Percentiles rank a stretch among this genome's conserved stretches.
Evolutionary conservation across 257 asterid genomes (phyloP).

Genomic region (Penstemon eatonii): DNA sequence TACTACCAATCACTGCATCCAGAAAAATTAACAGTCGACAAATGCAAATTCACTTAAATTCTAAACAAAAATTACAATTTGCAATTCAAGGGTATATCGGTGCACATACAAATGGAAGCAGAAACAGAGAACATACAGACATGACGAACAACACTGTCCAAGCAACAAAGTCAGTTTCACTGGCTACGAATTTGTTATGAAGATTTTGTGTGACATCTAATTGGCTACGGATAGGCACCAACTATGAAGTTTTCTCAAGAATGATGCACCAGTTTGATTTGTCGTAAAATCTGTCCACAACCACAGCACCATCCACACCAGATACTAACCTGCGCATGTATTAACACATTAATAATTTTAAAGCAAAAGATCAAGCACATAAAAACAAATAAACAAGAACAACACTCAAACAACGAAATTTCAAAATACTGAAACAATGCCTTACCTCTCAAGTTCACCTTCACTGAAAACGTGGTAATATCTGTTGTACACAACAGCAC

Average conservation of each 20-base stretch:
- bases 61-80: too few relatives aligned
- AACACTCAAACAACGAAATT: background rate
- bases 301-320: constrained; percentile 62
- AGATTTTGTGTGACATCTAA: background rate
- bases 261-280: constrained; percentile 96
- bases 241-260: constrained; percentile 69
- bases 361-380: constrained; percentile 2
- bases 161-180: too few relatives aligned
- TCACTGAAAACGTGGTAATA: constrained; percentile 95
- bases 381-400: background rate
- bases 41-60: too few relatives aligned
- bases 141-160: too few relatives aligned
- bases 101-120: too few relatives aligned
- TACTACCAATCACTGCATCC: too few relatives aligned
- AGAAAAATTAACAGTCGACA: too few relatives aligned
- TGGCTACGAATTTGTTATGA: background rate
- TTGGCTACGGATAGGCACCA: background rate
- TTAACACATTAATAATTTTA: constrained; percentile 7
- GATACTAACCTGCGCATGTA: constrained; percentile 58
- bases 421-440: constrained; percentile 10
- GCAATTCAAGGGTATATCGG: too few relatives aligned
- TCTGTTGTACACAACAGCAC: constrained; percentile 86
- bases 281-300: constrained; percentile 79
- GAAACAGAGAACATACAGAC: too few relatives aligned
- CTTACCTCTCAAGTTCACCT: constrained; percentile 97